These are phyloP conservation scores for Pestalotiopsis sp. DNA, from an alignment of 2,329 filamentous ascomycete species.

Conservation along the genomic window DNA sequence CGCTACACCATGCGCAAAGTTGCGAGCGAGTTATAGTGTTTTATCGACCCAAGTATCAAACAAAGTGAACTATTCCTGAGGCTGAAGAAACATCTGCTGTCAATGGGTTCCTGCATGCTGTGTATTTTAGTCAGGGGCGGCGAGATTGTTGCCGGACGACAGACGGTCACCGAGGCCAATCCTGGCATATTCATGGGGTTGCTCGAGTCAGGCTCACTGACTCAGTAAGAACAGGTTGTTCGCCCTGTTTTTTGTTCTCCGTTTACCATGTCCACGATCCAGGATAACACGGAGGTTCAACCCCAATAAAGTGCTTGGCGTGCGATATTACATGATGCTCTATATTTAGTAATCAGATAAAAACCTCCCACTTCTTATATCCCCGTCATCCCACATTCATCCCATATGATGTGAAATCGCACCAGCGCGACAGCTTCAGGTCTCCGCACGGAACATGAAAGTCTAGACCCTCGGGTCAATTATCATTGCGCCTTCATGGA, in stretches of 20 bases:
- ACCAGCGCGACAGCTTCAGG: not conserved
- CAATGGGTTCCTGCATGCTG: too few relatives aligned
- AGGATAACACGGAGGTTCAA: not conserved
- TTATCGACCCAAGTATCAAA: too few relatives aligned
- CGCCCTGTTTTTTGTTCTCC: not conserved
- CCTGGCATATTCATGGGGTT: not conserved
- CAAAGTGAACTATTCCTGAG: too few relatives aligned
- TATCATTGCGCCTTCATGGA: not conserved
- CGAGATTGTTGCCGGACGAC: not conserved
- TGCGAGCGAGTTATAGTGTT: too few relatives aligned
- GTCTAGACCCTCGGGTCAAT: not conserved
- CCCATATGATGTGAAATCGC: not conserved
- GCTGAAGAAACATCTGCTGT: too few relatives aligned
- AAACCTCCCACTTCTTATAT: not conserved
- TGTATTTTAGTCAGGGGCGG: too few relatives aligned
- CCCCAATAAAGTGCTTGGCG: not conserved
- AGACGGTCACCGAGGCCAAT: not conserved
- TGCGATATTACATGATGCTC: not conserved
- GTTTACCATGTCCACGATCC: not conserved
- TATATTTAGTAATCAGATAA: not conserved
- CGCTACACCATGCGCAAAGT: too few relatives aligned
- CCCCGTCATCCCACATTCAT: not conserved
- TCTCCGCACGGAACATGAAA: not conserved
- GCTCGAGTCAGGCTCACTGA: not conserved
- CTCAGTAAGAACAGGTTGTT: not conserved